Percentiles rank a stretch among this genome's conserved stretches.
phyloP scores from a whole-genome alignment of 2,329 filamentous ascomycete genomes.

The Ophiostoma triangulosporum region DNA sequence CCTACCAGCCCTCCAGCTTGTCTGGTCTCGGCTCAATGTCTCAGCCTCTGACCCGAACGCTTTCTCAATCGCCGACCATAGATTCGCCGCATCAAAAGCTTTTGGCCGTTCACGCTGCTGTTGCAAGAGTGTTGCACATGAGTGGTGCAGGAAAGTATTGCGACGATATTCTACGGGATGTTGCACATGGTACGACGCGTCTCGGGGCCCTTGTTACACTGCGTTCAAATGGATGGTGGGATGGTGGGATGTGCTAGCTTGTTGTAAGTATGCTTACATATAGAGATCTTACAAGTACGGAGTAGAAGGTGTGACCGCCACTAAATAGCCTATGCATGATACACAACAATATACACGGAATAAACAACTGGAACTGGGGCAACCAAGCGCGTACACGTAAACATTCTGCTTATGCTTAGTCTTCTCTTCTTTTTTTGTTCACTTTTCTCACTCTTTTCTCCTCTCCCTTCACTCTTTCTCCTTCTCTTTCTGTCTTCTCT shows the following conservation, averaged over 20 bases:
- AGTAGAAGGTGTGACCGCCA: too few species aligned
- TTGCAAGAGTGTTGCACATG: slow-evolving; percentile 1
- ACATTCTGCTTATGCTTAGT: too few species aligned
- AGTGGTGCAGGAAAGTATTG: background rate
- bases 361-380: too few species aligned
- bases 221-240: background rate
- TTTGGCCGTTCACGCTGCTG: slow-evolving; percentile 2
- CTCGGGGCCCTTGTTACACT: background rate
- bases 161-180: slow-evolving; percentile 1
- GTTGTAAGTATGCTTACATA: too few species aligned
- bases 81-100: slow-evolving; percentile 3
- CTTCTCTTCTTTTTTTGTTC: background rate
- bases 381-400: too few species aligned
- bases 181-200: background rate
- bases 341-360: too few species aligned
- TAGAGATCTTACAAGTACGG: too few species aligned
- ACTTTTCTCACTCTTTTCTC: background rate
- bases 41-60: slow-evolving; percentile 2
- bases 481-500: background rate
- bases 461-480: background rate
- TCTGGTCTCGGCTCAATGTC: background rate
- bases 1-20: background rate
- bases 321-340: too few species aligned
- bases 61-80: slow-evolving; percentile 1
- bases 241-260: too few species aligned